A percentile compares a stretch with the other conserved stretches of the same genome.
These are phyloP conservation scores for Primulina huaijiensis DNA, from an alignment of 257 asterid genomes.

Conservation along the genomic window DNA sequence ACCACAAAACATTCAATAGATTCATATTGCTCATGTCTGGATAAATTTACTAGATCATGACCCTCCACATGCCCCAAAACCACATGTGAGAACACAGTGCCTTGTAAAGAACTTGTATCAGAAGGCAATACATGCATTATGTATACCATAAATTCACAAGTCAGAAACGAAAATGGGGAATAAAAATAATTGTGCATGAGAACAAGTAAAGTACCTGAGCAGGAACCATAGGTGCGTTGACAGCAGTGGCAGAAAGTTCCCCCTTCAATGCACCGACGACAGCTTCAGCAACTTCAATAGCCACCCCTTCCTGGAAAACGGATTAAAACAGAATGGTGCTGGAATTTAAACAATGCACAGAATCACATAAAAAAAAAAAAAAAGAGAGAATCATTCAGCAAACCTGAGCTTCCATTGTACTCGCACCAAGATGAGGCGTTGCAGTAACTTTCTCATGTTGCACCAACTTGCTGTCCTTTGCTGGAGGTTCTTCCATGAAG, in stretches of 20 bases:
- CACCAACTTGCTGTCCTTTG: slow-evolving; percentile 63
- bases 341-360: neutral
- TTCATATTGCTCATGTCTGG: neutral
- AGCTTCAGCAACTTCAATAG: slow-evolving; percentile 75
- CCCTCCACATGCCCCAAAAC: neutral
- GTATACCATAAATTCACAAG: too few species aligned
- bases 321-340: slow-evolving; percentile 11
- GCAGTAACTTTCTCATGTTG: slow-evolving; percentile 61
- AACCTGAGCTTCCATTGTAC: slow-evolving; percentile 83
- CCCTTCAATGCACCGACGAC: slow-evolving; percentile 75
- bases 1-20: neutral
- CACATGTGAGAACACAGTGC: neutral
- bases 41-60: neutral
- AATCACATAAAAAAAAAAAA: neutral
- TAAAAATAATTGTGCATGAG: neutral
- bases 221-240: slow-evolving; percentile 82
- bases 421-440: slow-evolving; percentile 81
- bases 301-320: slow-evolving; percentile 61
- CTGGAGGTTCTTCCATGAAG: slow-evolving; percentile 72
- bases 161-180: neutral
- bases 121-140: neutral
- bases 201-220: slow-evolving; percentile 46
- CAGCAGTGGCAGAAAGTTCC: slow-evolving; percentile 78
- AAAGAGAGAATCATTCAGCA: slow-evolving; percentile 5
- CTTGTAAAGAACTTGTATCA: neutral